Base-by-base conservation (phyloP, 2,329 filamentous ascomycete species). In the Verticillium nonalfalfae region DNA sequence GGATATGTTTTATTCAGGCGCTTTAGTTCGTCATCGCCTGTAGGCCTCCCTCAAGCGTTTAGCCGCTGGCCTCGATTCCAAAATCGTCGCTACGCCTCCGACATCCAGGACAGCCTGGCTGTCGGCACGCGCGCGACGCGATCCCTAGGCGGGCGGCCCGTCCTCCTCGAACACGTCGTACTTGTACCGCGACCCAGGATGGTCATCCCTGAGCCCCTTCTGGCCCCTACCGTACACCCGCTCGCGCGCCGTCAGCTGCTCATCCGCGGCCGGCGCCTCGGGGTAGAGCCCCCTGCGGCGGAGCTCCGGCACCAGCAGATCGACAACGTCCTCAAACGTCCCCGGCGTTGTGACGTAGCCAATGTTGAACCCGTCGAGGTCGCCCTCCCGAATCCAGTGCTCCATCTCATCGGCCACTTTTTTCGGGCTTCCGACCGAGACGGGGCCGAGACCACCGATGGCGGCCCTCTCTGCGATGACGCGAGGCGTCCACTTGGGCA, bases 141-240 rank as follows among this genome's bases (percentile, higher is more conserved):
- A 52, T 21, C 45, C 45, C 18, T 52, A 52, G 45, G 45, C 45
- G 18, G n/a, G 45, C 18, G 45, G 45, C 7, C n/a, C 45, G 18
- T 85, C 81, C 66, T 87, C 84, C 61, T 80, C 71, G 66, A 87
- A 89, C 1, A 85, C 80, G 66, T 83, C 78, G 65, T 88, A 89
- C 73, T 85, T 87, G 68, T 87, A 89, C 64, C 67, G 71, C 58
- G 79, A 83, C 1, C 85, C 87, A 0, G 76, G 68, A 70, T 89
- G 87, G 70, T 89, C 86, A 64, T 75, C 75, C 40, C 85, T 76
- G 62, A 89, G 68, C 14, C 78, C 75, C 6, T 72, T 78, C 69
- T 88, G 85, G 0, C 86, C 86, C 63, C 76, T 77, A 0, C 85
- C 85, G 69, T 87, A 88, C 0, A 88, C 74, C 72, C 83, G 88